These are phyloP conservation scores for Lagenidium giganteum DNA, from an alignment of 352 stramenopile genomes.

Conservation along the genomic window DNA sequence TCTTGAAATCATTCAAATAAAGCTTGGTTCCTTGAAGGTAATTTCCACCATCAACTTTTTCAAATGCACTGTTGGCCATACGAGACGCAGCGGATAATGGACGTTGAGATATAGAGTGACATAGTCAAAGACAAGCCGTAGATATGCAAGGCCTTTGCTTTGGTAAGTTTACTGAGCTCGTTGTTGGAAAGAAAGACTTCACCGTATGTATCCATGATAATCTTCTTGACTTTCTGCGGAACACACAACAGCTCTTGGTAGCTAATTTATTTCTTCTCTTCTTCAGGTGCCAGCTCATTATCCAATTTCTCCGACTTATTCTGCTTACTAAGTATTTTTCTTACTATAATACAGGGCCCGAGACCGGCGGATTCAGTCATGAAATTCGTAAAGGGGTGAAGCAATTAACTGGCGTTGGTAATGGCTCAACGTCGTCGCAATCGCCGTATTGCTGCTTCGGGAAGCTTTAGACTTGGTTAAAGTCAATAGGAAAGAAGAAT, in stretches of 20 bases:
- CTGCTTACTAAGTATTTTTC: constrained; percentile 16
- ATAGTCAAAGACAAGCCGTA: constrained; percentile 19
- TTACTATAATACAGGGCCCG: too few relatives aligned
- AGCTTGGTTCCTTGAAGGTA: constrained; percentile 10
- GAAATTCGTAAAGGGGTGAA: too few relatives aligned
- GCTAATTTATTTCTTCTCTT: constrained; percentile 13
- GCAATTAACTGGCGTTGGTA: too few relatives aligned
- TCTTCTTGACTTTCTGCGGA: constrained; percentile 4
- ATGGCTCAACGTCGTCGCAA: too few relatives aligned
- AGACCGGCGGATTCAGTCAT: too few relatives aligned
- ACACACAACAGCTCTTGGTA: constrained; percentile 16
- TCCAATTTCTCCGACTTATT: constrained; percentile 16
- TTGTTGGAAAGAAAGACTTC: constrained; percentile 9
- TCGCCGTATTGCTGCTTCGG: too few relatives aligned
- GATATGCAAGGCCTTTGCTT: constrained; percentile 5
- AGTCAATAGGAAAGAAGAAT: too few relatives aligned
- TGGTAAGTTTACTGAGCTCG: constrained; percentile 9
- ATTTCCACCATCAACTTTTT: constrained; percentile 2
- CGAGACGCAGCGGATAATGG: constrained; percentile 14
- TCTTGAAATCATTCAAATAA: constrained; percentile 15
- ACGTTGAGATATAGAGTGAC: constrained; percentile 14
- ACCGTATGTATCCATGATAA: constrained; percentile 8
- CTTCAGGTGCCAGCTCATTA: constrained; percentile 15
- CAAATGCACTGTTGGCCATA: constrained; percentile 8
- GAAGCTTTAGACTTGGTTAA: too few relatives aligned